A percentile compares a stretch with the other conserved stretches of the same genome.
These are phyloP conservation scores for Xylariales sp. DNA, from an alignment of 2,329 filamentous ascomycete genomes.

Conservation along the genomic window DNA sequence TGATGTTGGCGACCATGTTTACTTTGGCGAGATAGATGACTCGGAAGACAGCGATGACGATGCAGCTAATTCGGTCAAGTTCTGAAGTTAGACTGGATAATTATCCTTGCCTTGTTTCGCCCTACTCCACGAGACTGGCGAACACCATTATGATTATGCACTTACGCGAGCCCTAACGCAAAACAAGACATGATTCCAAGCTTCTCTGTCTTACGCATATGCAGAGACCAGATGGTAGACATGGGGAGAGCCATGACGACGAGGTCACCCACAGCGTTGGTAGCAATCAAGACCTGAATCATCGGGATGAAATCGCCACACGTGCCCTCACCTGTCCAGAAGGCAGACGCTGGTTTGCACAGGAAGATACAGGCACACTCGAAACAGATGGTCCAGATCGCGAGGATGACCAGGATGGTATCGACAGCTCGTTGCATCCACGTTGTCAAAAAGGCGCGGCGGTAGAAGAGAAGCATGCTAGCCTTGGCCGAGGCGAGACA, in stretches of 20 bases:
- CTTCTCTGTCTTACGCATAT: conserved; percentile 30
- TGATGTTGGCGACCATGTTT: conserved; percentile 29
- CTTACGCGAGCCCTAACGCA: conserved; percentile 29
- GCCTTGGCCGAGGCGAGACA: conserved; percentile 13
- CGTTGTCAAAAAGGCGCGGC: conserved; percentile 12
- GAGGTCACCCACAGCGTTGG: conserved; percentile 32
- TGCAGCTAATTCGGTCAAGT: conserved; percentile 20
- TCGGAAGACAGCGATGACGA: conserved; percentile 32
- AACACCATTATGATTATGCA: background rate
- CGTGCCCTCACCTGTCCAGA: conserved; percentile 15
- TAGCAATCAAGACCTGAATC: conserved; percentile 31
- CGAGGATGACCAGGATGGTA: conserved; percentile 18
- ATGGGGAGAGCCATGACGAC: conserved; percentile 33
- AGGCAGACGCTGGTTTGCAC: conserved; percentile 21
- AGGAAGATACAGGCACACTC: conserved; percentile 22
- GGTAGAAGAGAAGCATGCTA: conserved; percentile 16
- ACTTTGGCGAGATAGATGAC: conserved; percentile 31
- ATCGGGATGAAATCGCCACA: conserved; percentile 30
- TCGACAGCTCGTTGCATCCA: conserved; percentile 15
- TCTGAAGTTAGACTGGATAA: too few species aligned
- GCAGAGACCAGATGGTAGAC: conserved; percentile 30
- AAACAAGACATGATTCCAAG: conserved; percentile 31
- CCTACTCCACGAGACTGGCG: background rate
- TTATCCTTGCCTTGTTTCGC: background rate
- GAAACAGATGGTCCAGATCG: conserved; percentile 19